phyloP scores from a whole-genome alignment of 495 filamentous ascomycete species.

The Hyaloscypha hepaticicola region DNA sequence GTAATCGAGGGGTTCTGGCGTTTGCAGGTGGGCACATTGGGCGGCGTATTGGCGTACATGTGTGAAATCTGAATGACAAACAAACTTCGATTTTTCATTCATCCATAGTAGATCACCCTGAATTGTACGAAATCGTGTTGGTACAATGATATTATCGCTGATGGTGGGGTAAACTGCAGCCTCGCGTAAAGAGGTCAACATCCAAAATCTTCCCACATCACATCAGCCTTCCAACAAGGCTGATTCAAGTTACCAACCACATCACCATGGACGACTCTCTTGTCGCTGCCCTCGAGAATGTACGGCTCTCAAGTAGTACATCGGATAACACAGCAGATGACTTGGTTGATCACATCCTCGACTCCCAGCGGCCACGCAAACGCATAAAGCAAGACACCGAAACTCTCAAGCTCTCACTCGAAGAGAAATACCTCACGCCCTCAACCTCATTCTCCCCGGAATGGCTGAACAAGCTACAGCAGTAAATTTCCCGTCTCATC shows the following conservation, averaged over 20 bases:
- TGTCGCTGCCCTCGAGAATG: conserved; percentile 31
- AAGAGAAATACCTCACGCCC: conserved; percentile 75
- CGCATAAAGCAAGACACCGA: conserved; percentile 52
- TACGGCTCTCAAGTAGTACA: conserved; percentile 13
- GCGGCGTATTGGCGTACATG: background rate
- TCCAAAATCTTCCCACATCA: no score
- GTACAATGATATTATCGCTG: background rate
- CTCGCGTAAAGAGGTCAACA: conserved; percentile 2
- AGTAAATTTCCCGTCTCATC: conserved; percentile 42
- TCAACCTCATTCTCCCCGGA: conserved; percentile 69
- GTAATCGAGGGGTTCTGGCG: conserved; percentile 37
- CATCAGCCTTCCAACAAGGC: conserved; percentile 1
- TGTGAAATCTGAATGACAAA: background rate
- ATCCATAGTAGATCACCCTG: background rate
- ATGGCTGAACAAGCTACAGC: conserved; percentile 88
- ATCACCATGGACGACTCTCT: conserved; percentile 32
- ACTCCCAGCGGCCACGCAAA: conserved; percentile 54
- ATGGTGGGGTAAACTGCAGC: conserved; percentile 3
- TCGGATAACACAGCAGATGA: conserved; percentile 25
- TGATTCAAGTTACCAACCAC: background rate
- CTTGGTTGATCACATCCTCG: conserved; percentile 60
- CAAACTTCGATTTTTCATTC: background rate
- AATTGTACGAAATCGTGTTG: background rate
- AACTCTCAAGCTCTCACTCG: conserved; percentile 65
- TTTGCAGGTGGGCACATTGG: background rate